Base-by-base conservation (phyloP, 805 yeast genomes). In the Wilhelminamyces savonicus region DNA sequence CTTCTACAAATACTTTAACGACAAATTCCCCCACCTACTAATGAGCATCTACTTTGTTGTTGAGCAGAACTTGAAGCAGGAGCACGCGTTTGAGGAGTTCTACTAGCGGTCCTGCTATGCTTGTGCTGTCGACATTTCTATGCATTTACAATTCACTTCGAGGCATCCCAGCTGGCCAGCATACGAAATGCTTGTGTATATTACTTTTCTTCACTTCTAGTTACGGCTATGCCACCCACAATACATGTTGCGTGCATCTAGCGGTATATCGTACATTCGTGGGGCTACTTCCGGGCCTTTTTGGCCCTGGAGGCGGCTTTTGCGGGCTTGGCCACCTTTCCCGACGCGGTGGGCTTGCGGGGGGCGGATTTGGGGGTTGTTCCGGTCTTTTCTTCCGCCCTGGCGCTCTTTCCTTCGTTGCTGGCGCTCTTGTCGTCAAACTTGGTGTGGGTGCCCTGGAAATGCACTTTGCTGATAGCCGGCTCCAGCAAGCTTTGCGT, bases 1-100 rank as follows among this genome's bases (percentile, higher is more conserved):
- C 0, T 92, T 84, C 50, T 82, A 85, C 54, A 55, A 62, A 25
- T 92, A 83, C 52, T 92, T 86, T 56, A 74, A 76, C 26, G 47
- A 53, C 17, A 71, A 76, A 48, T 92, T 90, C 50, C 98, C 99
- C 1, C 66, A 69, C 31, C 54, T 92, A 43, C 56, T 92, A 44
- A 74, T 90, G 77, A 79, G 75, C 43, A 73, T 82, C 7, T 87
- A 85, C 56, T 62, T 63, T 30, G 66, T 83, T 39, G 77, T 82
- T 17, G 64, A 64, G 33, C 62, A 64, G 29, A 65, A 77, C 36
- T 53, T 86, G 40, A 59, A 56, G n/a, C 68, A 74, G 15, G 95
- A 87, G 43, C 82, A 74, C 33, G 67, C 71, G 15, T 69, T 84
- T 36, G 42, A 43, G 23, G 65, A 59, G 24, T 64, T 52, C 39